A percentile compares a stretch with the other conserved stretches of the same genome.
phyloP scores from a whole-genome alignment of 352 stramenopile genomes.

The Hyaloperonospora arabidopsidis region DNA sequence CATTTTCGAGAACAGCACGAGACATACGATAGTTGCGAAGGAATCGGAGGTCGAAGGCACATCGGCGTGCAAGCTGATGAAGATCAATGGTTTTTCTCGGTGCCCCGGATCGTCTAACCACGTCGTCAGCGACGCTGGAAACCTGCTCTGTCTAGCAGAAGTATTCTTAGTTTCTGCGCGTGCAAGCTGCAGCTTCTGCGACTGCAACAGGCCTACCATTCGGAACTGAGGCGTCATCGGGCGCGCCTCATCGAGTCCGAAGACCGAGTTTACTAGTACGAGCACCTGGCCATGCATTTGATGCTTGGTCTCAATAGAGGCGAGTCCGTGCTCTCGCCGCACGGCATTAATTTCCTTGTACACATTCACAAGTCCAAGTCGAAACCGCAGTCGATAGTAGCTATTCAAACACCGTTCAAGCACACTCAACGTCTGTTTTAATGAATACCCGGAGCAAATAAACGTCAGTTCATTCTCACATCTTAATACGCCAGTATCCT shows the following conservation, averaged over 20 bases:
- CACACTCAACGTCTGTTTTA: conserved; percentile 51
- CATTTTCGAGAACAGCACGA: conserved; percentile 3
- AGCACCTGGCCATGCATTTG: conserved; percentile 50
- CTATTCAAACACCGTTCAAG: conserved; percentile 75
- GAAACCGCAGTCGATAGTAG: conserved; percentile 67
- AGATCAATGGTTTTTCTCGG: conserved; percentile 34
- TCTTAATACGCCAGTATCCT: neutral
- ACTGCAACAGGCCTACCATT: conserved; percentile 60
- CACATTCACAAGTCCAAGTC: conserved; percentile 47
- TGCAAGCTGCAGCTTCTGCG: conserved; percentile 23
- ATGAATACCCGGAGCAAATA: neutral
- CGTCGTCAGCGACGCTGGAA: conserved; percentile 29
- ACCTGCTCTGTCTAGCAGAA: conserved; percentile 18
- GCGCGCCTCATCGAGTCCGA: conserved; percentile 73
- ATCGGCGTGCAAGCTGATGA: conserved; percentile 51
- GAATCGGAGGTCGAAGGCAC: conserved; percentile 46
- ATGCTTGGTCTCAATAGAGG: conserved; percentile 40
- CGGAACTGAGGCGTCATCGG: conserved; percentile 70
- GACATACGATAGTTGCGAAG: conserved; percentile 43
- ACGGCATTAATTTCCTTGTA: conserved; percentile 64
- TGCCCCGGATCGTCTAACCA: conserved; percentile 32
- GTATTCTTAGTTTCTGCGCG: conserved; percentile 10
- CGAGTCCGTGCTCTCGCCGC: conserved; percentile 43
- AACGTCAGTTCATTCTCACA: conserved; percentile 7
- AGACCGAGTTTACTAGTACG: conserved; percentile 76